These are phyloP conservation scores for Rosa persica DNA, from an alignment of 306 rosid species.

Conservation along the genomic window DNA sequence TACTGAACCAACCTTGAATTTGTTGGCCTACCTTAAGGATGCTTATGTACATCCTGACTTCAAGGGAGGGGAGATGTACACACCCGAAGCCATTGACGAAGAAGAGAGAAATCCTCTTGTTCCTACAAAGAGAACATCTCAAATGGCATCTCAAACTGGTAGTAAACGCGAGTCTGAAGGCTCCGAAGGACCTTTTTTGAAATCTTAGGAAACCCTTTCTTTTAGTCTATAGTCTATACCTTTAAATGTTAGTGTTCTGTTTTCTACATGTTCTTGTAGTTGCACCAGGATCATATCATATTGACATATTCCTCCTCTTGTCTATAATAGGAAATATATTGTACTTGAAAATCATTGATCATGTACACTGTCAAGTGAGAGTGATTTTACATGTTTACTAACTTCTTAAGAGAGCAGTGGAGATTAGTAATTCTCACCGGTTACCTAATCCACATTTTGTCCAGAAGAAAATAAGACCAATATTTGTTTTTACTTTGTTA, in stretches of 20 bases:
- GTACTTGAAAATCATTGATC: background rate
- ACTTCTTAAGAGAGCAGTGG: background rate
- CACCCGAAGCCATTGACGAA: constrained; percentile 42
- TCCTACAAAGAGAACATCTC: constrained; percentile 58
- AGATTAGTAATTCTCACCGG: background rate
- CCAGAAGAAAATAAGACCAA: background rate
- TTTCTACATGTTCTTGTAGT: background rate
- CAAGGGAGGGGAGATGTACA: constrained; percentile 37
- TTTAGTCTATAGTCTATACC: background rate
- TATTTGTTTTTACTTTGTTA: too few species aligned
- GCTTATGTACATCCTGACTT: constrained; percentile 79
- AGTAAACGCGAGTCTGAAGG: constrained; percentile 53
- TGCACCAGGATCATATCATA: background rate
- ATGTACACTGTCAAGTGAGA: background rate
- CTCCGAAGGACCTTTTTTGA: constrained; percentile 9
- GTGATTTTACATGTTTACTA: background rate
- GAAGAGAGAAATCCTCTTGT: constrained; percentile 83
- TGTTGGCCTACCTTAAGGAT: constrained; percentile 64
- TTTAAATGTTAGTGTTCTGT: background rate
- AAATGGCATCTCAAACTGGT: constrained; percentile 29
- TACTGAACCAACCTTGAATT: constrained; percentile 70
- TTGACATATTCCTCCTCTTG: background rate
- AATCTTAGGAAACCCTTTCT: background rate
- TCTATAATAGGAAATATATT: background rate
- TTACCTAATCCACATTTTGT: background rate